Percentiles rank a stretch among this genome's conserved stretches.
These are phyloP conservation scores for Furcasterigmium furcatum DNA, from an alignment of 2,329 filamentous ascomycete species.

Conservation along the genomic window DNA sequence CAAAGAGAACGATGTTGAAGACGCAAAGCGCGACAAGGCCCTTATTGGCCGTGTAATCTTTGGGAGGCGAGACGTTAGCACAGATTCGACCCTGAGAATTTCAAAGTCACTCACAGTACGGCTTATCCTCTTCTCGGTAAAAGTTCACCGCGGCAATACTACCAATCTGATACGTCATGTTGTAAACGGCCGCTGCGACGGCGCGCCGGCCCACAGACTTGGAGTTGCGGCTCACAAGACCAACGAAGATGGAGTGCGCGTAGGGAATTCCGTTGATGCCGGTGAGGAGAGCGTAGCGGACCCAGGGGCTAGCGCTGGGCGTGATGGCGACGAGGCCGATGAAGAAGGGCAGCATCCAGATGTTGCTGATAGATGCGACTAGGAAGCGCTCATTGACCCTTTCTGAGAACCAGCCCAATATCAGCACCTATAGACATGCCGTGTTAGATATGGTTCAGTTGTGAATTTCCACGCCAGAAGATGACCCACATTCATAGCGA, in stretches of 20 bases:
- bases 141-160: conserved; percentile 44
- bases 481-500: conserved; percentile 34
- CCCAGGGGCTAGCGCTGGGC: conserved; percentile 33
- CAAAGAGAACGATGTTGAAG: too few species aligned
- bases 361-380: conserved; percentile 39
- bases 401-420: conserved; percentile 41
- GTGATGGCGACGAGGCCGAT: conserved; percentile 37
- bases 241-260: conserved; percentile 43
- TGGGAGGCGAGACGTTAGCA: too few species aligned
- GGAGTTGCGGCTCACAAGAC: conserved; percentile 42
- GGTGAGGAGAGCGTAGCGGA: conserved; percentile 31
- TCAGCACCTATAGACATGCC: conserved; percentile 29
- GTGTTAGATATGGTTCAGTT: too few species aligned
- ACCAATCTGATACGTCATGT: conserved; percentile 38
- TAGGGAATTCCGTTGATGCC: conserved; percentile 44
- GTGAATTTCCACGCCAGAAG: too few species aligned
- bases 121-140: conserved; percentile 53
- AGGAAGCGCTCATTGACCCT: conserved; percentile 39
- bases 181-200: conserved; percentile 45
- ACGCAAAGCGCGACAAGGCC: too few species aligned
- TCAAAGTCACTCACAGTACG: too few species aligned
- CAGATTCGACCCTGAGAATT: too few species aligned
- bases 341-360: conserved; percentile 48
- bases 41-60: too few species aligned
- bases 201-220: conserved; percentile 44